Conservation (phyloP, 1,284 basidiomycete species). For the Moniliella sp. region DNA sequence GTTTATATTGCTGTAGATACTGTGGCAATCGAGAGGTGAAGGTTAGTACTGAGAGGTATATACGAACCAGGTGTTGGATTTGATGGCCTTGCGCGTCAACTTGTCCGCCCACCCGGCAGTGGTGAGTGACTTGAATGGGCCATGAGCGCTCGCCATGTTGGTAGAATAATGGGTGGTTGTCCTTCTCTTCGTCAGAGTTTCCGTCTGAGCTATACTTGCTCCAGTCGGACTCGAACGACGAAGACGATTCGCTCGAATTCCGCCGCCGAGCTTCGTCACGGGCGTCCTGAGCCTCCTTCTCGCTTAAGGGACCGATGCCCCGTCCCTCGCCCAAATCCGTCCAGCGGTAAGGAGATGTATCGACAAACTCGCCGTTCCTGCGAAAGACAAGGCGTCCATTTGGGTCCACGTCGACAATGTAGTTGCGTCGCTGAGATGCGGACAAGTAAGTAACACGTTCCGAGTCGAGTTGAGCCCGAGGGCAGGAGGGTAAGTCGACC, state of each 20-base stretch:
- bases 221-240: too few species aligned
- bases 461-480: conserved; percentile 47
- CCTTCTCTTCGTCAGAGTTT: conserved; percentile 4
- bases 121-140: conserved; percentile 7
- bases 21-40: too few species aligned
- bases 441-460: conserved; percentile 37
- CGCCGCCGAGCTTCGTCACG: background rate
- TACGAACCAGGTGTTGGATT: conserved; percentile 1
- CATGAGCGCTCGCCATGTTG: conserved; percentile 7
- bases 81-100: conserved; percentile 13
- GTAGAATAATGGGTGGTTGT: conserved; percentile 8
- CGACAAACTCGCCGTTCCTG: conserved; percentile 42
- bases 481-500: conserved; percentile 46
- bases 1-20: too few species aligned
- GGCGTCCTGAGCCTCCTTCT: conserved; percentile 8
- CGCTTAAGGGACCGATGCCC: conserved; percentile 23
- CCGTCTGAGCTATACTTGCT: background rate
- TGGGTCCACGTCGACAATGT: conserved; percentile 45
- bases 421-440: conserved; percentile 50
- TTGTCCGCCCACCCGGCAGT: conserved; percentile 13
- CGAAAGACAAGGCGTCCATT: conserved; percentile 54
- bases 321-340: conserved; percentile 20
- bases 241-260: conserved; percentile 3
- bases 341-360: conserved; percentile 28
- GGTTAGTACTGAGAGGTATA: too few species aligned